Conservation (phyloP, 2,329 filamentous ascomycete species). For the Gnomoniopsis sp. region DNA sequence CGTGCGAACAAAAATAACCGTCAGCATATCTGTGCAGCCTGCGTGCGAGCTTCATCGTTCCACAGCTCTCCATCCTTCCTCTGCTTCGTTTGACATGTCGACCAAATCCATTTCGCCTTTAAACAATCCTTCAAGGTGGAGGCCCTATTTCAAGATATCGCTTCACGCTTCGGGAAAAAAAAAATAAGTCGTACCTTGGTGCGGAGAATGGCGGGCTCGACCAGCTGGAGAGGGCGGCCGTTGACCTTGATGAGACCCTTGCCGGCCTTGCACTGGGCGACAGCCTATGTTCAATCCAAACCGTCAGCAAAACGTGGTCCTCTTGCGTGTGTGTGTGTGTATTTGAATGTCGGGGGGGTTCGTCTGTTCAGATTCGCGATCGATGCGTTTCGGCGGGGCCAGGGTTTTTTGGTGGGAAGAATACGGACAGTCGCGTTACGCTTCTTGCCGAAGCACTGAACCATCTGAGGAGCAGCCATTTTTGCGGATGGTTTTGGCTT, state of each 20-base stretch:
- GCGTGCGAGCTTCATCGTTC: not conserved
- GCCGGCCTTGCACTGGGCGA: constrained; percentile 24
- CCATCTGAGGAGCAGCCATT: constrained; percentile 77
- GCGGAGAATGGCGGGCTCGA: constrained; percentile 94
- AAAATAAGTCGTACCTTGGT: constrained; percentile 71
- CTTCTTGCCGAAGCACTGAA: constrained; percentile 99
- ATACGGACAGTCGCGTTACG: constrained; percentile 68
- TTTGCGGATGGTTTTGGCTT: constrained; percentile 37
- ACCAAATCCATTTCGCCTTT: too few relatives aligned
- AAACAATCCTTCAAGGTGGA: not conserved
- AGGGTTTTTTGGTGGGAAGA: not conserved
- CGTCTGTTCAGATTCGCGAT: not conserved
- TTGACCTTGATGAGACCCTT: constrained; percentile 95
- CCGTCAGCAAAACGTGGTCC: constrained; percentile 12
- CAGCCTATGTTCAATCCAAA: constrained; percentile 13
- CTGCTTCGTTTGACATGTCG: not conserved
- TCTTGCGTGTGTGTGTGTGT: not conserved
- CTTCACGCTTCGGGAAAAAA: not conserved
- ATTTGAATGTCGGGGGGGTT: not conserved
- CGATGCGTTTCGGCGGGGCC: constrained; percentile 1
- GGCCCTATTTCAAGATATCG: not conserved
- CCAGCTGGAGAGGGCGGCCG: constrained; percentile 89
- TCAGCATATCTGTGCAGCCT: constrained; percentile 16
- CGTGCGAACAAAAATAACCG: constrained; percentile 8
- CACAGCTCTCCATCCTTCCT: not conserved